A percentile compares a stretch with the other conserved stretches of the same genome.
phyloP scores from a whole-genome alignment of 371 early-diverging fungal genomes.

The Blakeslea trispora region DNA sequence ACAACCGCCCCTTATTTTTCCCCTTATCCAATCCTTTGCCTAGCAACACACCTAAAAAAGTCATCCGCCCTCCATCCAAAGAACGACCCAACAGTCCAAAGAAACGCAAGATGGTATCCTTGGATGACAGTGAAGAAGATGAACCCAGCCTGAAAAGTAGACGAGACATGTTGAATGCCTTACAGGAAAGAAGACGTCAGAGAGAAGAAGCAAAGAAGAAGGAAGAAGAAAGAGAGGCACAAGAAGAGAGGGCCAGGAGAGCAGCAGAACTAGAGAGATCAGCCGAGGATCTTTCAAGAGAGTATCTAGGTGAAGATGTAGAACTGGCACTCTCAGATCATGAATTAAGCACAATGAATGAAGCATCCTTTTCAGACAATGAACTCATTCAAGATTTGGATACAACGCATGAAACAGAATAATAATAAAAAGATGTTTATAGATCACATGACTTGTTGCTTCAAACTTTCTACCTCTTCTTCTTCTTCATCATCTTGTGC shows the following conservation, averaged over 20 bases:
- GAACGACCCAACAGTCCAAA: not conserved
- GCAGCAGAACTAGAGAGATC: not conserved
- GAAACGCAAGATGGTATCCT: conserved; percentile 4
- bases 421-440: not conserved
- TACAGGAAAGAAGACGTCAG: conserved; percentile 12
- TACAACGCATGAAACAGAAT: not conserved
- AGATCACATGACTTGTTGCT: conserved; percentile 4
- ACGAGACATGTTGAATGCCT: conserved; percentile 1
- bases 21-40: conserved; percentile 1
- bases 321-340: not conserved
- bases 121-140: conserved; percentile 2
- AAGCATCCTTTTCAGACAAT: conserved; percentile 2
- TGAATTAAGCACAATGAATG: not conserved
- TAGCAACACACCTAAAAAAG: not conserved
- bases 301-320: not conserved
- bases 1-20: conserved; percentile 16
- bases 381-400: not conserved
- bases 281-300: not conserved
- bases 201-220: conserved; percentile 2
- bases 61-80: not conserved
- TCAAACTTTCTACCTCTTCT: not conserved
- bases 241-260: not conserved
- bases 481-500: conserved; percentile 36
- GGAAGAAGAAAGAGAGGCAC: not conserved
- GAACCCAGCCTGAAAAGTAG: conserved; percentile 3